Conservation (phyloP, 208 protist species). For the Entamoeba invadens region DNA sequence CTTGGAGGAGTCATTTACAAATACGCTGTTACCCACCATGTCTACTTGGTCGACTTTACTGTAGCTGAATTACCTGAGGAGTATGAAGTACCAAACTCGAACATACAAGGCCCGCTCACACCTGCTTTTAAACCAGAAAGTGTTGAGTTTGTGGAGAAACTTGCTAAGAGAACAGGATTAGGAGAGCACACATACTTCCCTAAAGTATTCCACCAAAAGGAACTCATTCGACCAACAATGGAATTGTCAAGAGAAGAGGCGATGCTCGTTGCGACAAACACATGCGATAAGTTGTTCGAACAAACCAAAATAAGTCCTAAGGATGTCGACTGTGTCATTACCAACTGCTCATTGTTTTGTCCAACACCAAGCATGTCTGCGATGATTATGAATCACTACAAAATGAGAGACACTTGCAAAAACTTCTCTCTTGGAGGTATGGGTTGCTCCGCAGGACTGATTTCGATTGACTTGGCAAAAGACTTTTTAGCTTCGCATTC, state of each 20-base stretch:
- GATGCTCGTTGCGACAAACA: background rate
- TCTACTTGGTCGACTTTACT: background rate
- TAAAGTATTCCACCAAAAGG: background rate
- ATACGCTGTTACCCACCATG: background rate
- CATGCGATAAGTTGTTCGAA: background rate
- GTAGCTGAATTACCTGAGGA: background rate
- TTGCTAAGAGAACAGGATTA: background rate
- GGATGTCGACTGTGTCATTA: background rate
- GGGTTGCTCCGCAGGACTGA: background rate
- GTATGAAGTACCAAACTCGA: background rate
- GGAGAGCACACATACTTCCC: background rate
- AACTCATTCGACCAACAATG: background rate
- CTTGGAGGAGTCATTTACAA: background rate
- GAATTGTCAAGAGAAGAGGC: background rate
- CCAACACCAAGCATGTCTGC: background rate
- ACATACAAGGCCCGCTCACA: background rate
- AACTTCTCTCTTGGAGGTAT: background rate
- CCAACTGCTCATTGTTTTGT: background rate
- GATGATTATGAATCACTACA: background rate
- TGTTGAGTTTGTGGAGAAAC: background rate
- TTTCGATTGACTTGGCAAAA: background rate
- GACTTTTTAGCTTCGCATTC: background rate
- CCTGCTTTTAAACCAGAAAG: background rate
- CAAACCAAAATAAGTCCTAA: background rate
- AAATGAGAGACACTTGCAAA: background rate